Percentiles rank a stretch among this genome's conserved stretches.
Conservation (phyloP, 306 rosid species). For the Acacia confusa region DNA sequence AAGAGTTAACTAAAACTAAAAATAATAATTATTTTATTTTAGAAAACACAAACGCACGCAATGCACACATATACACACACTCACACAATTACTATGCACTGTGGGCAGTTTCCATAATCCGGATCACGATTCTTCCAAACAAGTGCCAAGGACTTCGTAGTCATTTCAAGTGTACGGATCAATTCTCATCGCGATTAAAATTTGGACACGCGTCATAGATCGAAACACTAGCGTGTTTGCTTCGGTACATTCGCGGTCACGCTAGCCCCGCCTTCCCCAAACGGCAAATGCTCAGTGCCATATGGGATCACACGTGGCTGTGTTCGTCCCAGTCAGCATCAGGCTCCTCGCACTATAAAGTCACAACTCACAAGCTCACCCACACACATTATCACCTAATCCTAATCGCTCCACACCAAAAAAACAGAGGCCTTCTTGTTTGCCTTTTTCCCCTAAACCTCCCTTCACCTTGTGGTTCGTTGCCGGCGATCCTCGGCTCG, state of each 20-base stretch:
- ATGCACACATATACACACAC: conserved; percentile 17
- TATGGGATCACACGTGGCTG: conserved; percentile 39
- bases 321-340: conserved; percentile 45
- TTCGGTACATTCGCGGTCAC: conserved; percentile 28
- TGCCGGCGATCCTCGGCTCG: conserved; percentile 38
- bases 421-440: neutral
- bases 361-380: conserved; percentile 31
- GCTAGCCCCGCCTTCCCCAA: conserved; percentile 33
- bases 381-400: conserved; percentile 26
- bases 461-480: neutral
- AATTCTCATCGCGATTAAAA: conserved; percentile 23
- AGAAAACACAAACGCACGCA: conserved; percentile 10
- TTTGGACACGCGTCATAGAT: conserved; percentile 38
- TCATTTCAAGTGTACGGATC: neutral
- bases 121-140: conserved; percentile 37
- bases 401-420: conserved; percentile 14
- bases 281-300: conserved; percentile 21
- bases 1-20: neutral
- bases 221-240: neutral
- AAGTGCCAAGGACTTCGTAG: neutral
- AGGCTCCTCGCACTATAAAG: conserved; percentile 38
- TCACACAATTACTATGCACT: conserved; percentile 30
- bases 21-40: neutral
- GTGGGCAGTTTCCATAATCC: conserved; percentile 27
- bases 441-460: neutral